These are phyloP conservation scores for Neofusicoccum laricinum DNA, from an alignment of 2,329 filamentous ascomycete species.

Conservation along the genomic window DNA sequence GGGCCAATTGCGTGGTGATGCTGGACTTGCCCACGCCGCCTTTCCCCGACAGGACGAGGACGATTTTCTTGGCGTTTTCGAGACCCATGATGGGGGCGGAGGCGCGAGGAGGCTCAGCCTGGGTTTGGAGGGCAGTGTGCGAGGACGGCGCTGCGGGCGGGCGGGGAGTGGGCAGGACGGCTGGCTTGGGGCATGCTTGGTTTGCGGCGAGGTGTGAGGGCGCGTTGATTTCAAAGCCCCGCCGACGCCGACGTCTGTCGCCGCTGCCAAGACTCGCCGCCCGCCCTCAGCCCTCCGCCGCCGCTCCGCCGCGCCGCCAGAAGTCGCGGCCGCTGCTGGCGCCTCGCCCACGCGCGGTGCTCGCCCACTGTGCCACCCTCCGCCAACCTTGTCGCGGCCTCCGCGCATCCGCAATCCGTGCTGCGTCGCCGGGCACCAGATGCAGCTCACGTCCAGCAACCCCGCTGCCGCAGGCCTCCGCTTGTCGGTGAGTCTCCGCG, in stretches of 20 bases:
- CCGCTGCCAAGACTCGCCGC: no score
- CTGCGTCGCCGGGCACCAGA: no score
- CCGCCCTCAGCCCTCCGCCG: no score
- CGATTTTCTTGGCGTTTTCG: conserved; percentile 70
- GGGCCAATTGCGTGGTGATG: conserved; percentile 91
- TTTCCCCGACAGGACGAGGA: conserved; percentile 90
- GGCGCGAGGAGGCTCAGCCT: neutral
- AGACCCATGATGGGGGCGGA: conserved; percentile 44
- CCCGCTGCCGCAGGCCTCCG: no score
- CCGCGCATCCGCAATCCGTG: no score
- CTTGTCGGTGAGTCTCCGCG: no score
- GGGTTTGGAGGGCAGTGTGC: neutral
- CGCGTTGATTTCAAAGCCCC: conserved; percentile 11
- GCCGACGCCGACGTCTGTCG: neutral
- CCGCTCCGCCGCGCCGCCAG: no score
- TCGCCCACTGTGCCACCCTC: no score
- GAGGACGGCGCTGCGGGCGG: neutral
- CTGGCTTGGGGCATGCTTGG: neutral
- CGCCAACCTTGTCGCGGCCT: no score
- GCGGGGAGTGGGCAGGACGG: neutral
- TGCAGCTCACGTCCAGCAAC: no score
- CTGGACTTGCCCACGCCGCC: conserved; percentile 97
- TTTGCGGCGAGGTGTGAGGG: neutral
- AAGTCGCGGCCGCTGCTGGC: no score
- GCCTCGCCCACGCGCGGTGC: no score